Percentiles rank a stretch among this genome's conserved stretches.
phyloP scores from a whole-genome alignment of 805 yeast species.

The Kodamaea jinghongensis region DNA sequence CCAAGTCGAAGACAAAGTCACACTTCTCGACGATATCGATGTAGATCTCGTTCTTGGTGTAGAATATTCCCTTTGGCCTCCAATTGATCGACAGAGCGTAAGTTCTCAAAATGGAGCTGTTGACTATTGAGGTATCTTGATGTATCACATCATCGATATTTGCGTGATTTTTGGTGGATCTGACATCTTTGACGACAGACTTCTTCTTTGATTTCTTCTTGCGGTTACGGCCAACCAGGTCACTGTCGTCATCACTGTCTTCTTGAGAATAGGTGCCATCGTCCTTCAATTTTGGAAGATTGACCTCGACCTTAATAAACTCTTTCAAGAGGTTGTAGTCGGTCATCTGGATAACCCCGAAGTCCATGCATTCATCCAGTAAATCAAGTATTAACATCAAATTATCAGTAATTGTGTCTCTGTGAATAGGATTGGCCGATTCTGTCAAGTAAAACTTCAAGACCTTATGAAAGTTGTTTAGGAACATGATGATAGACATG shows the following conservation, averaged over 20 bases:
- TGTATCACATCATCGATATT: constrained; percentile 29
- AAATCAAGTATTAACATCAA: constrained; percentile 72
- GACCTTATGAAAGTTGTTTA: constrained; percentile 38
- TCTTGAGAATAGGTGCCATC: constrained; percentile 10
- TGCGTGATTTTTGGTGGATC: constrained; percentile 41
- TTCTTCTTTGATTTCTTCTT: constrained; percentile 14
- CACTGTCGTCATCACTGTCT: constrained; percentile 4
- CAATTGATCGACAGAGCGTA: constrained; percentile 57
- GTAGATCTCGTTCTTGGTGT: constrained; percentile 43
- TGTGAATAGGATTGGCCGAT: constrained; percentile 26
- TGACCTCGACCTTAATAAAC: constrained; percentile 60
- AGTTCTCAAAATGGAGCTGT: constrained; percentile 72
- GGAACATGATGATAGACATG: constrained; percentile 56
- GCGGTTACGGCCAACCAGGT: constrained; percentile 3
- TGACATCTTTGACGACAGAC: constrained; percentile 18
- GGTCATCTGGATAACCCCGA: constrained; percentile 81
- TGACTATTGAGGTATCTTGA: constrained; percentile 34
- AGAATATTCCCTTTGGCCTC: constrained; percentile 46
- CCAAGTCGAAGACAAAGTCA: constrained; percentile 37
- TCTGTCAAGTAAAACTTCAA: constrained; percentile 25
- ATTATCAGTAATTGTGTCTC: constrained; percentile 68
- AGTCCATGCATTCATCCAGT: constrained; percentile 88
- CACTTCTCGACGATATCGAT: constrained; percentile 40
- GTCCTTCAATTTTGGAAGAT: constrained; percentile 19
- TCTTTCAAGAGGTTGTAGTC: constrained; percentile 76